Evolutionary conservation across 352 stramenopile species (phyloP).

Genomic region (Phytopythium boreale): DNA sequence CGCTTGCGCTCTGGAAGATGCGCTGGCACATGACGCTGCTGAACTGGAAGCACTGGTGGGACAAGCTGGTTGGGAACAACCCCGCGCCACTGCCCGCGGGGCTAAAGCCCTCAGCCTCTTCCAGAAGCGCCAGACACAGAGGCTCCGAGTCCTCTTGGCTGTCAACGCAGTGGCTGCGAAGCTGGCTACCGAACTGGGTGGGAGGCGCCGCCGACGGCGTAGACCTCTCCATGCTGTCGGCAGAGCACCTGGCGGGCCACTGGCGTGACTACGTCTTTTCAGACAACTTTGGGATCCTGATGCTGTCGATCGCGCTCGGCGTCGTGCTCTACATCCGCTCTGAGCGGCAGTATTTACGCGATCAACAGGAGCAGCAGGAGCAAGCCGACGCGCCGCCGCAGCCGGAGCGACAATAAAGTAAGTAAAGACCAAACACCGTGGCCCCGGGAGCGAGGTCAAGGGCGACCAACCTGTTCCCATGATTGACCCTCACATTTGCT

Average conservation of each 20-base stretch:
- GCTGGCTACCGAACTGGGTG: slow-evolving; percentile 2
- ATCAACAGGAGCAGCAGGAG: slow-evolving; percentile 21
- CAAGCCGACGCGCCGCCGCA: neutral
- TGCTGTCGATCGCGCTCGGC: slow-evolving; percentile 55
- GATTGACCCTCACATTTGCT: no score
- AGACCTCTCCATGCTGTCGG: neutral
- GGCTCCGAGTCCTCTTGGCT: slow-evolving; percentile 1
- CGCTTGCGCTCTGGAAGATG: slow-evolving; percentile 83
- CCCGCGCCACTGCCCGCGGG: slow-evolving; percentile 3
- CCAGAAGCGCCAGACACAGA: neutral
- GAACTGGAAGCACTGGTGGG: slow-evolving; percentile 61
- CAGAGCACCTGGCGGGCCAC: slow-evolving; percentile 10
- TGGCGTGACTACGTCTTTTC: slow-evolving; percentile 49
- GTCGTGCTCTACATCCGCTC: slow-evolving; percentile 77
- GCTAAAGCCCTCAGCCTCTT: neutral
- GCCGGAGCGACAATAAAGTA: neutral
- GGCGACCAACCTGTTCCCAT: no score
- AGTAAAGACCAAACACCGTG: neutral
- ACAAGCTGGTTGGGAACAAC: slow-evolving; percentile 51
- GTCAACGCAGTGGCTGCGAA: slow-evolving; percentile 1
- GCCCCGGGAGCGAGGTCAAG: no score
- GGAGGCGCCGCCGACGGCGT: neutral
- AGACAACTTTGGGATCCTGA: slow-evolving; percentile 64
- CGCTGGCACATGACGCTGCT: slow-evolving; percentile 46
- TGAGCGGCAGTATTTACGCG: slow-evolving; percentile 54